A percentile compares a stretch with the other conserved stretches of the same genome.
Evolutionary conservation across 2,329 filamentous ascomycete genomes (phyloP).

Genomic region (Alternaria atra): DNA sequence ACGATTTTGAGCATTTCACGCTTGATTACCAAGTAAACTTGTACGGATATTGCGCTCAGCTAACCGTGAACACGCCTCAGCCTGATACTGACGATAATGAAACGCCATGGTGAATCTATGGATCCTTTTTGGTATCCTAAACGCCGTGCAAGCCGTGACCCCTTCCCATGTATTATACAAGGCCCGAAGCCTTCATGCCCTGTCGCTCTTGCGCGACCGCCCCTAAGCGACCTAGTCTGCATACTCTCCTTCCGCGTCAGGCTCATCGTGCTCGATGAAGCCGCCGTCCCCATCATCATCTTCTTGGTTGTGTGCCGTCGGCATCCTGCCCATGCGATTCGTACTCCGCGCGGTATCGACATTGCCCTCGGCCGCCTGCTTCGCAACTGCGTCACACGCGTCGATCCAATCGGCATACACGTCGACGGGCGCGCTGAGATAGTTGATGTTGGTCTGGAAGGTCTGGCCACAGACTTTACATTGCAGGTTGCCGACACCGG

Average conservation of each 20-base stretch:
- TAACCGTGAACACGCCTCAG: conserved; percentile 4
- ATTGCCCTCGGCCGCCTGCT: conserved; percentile 61
- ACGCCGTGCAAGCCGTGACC: conserved; percentile 35
- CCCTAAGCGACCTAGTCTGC: conserved; percentile 24
- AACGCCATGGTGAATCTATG: conserved; percentile 20
- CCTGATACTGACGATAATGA: conserved; percentile 3
- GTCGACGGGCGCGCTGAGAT: conserved; percentile 89
- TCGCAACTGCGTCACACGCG: conserved; percentile 79
- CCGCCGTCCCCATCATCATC: conserved; percentile 46
- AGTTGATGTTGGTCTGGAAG: conserved; percentile 93
- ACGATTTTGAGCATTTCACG: neutral
- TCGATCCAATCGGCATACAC: conserved; percentile 99
- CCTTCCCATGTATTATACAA: conserved; percentile 26
- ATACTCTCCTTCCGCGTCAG: conserved; percentile 52
- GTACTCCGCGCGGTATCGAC: conserved; percentile 36
- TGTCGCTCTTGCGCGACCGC: neutral
- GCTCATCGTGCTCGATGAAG: conserved; percentile 51
- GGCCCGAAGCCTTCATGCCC: conserved; percentile 4
- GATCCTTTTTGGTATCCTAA: conserved; percentile 29
- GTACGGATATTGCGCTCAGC: neutral
- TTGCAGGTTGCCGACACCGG: conserved; percentile 81
- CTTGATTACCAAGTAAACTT: conserved; percentile 3
- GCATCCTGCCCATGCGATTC: conserved; percentile 38
- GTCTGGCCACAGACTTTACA: conserved; percentile 95
- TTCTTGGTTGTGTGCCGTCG: conserved; percentile 27